phyloP scores from a whole-genome alignment of 2,329 filamentous ascomycete species.

The Venturiaceae sp. region DNA sequence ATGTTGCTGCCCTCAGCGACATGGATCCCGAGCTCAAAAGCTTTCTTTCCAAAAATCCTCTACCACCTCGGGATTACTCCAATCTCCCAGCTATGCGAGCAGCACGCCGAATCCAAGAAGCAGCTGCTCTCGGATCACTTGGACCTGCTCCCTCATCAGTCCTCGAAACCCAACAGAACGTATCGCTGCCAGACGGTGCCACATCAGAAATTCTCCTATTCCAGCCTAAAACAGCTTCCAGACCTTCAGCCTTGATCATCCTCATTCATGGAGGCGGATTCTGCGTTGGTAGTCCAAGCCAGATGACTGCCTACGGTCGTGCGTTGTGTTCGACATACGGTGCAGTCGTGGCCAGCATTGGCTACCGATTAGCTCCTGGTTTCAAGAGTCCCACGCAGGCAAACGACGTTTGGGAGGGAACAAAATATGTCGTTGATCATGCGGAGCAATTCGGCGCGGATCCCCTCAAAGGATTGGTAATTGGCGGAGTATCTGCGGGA shows the following conservation, averaged over 20 bases:
- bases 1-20: neutral
- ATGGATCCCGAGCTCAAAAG: neutral
- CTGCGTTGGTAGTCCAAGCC: neutral
- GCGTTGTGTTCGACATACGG: neutral
- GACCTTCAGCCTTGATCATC: neutral
- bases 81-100: neutral
- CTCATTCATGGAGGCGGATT: neutral
- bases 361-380: conserved; percentile 34
- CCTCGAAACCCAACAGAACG: neutral
- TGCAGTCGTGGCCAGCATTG: neutral
- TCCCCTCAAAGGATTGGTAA: conserved; percentile 34
- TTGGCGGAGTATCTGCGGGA: conserved; percentile 42
- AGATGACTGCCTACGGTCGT: neutral
- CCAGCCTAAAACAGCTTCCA: neutral
- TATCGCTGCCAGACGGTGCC: neutral
- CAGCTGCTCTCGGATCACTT: neutral
- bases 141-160: neutral
- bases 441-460: conserved; percentile 24
- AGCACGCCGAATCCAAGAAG: neutral
- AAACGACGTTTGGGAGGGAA: conserved; percentile 38
- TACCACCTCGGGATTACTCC: neutral
- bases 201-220: neutral
- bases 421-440: conserved; percentile 26
- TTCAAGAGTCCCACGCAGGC: conserved; percentile 38
- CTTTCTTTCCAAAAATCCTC: neutral